phyloP scores from a whole-genome alignment of 2,329 filamentous ascomycete species.

The Fusarium sp. region DNA sequence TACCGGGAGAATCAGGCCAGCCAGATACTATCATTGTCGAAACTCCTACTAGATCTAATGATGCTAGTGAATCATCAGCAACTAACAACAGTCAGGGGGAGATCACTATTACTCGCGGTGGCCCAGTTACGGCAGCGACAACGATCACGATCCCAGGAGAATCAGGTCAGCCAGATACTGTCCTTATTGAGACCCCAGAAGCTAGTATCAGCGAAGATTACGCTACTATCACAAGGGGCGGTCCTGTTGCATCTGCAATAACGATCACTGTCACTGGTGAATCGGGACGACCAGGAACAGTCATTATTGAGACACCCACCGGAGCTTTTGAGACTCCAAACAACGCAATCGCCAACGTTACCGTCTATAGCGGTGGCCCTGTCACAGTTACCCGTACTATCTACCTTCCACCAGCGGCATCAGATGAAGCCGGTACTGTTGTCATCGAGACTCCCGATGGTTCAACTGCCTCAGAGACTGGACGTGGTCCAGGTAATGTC shows the following conservation, averaged over 20 bases:
- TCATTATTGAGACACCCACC: conserved; percentile 5
- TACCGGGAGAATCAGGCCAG: not conserved
- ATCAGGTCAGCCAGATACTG: not conserved
- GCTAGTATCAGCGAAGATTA: not conserved
- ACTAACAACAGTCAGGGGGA: not conserved
- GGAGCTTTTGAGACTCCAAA: not conserved
- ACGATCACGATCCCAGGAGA: not conserved
- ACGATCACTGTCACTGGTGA: not conserved
- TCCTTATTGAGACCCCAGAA: not conserved
- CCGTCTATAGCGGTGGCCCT: conserved; percentile 2
- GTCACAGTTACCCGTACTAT: not conserved
- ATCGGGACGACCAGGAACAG: not conserved
- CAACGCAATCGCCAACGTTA: not conserved
- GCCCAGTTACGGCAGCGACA: not conserved
- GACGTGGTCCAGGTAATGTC: not conserved
- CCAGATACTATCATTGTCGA: conserved; percentile 2
- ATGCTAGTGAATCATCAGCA: not conserved
- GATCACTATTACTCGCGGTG: not conserved
- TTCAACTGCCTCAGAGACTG: not conserved
- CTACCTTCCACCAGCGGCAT: not conserved
- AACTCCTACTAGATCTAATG: not conserved
- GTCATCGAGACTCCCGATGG: not conserved
- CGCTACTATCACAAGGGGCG: not conserved
- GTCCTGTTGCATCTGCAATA: not conserved
- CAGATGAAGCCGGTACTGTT: conserved; percentile 4